phyloP scores from a whole-genome alignment of 208 protist species.

The Acanthamoeba polyphaga region DNA sequence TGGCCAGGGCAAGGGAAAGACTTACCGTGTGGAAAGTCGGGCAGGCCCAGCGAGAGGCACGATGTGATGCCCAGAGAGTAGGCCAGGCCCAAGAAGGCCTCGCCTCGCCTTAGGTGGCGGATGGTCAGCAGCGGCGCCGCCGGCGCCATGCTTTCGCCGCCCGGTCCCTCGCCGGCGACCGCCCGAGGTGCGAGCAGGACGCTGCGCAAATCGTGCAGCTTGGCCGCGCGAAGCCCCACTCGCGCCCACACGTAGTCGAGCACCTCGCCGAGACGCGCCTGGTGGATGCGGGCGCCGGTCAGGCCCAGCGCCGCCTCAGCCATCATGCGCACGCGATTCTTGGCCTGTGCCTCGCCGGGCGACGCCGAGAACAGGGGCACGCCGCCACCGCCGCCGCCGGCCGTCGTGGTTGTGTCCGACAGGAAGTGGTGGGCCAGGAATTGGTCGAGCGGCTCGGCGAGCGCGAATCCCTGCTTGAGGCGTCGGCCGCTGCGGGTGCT shows the following conservation, averaged over 20 bases:
- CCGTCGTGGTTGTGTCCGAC: neutral
- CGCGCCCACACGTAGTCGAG: constrained; percentile 14
- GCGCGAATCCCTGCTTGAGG: neutral
- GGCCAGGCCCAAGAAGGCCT: neutral
- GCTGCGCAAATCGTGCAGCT: neutral
- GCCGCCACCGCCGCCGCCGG: no score
- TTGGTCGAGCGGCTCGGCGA: neutral
- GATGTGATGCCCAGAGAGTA: neutral
- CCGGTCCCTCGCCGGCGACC: no score
- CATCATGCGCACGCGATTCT: neutral
- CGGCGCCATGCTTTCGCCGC: neutral
- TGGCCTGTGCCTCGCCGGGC: neutral
- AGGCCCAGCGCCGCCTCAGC: neutral
- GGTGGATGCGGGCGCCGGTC: neutral
- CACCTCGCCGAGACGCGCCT: neutral
- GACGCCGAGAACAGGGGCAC: neutral
- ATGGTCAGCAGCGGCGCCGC: neutral
- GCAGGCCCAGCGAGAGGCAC: neutral
- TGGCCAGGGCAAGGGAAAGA: neutral
- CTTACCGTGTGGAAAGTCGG: neutral
- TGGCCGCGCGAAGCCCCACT: neutral
- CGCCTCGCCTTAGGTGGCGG: neutral
- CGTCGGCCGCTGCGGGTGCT: neutral
- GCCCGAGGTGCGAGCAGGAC: neutral
- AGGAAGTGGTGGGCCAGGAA: neutral